Evolutionary conservation across 2,329 filamentous ascomycete species (phyloP), one percentile per base, ranked within the genome.

Genomic region (Cryphonectria carpinicola): DNA sequence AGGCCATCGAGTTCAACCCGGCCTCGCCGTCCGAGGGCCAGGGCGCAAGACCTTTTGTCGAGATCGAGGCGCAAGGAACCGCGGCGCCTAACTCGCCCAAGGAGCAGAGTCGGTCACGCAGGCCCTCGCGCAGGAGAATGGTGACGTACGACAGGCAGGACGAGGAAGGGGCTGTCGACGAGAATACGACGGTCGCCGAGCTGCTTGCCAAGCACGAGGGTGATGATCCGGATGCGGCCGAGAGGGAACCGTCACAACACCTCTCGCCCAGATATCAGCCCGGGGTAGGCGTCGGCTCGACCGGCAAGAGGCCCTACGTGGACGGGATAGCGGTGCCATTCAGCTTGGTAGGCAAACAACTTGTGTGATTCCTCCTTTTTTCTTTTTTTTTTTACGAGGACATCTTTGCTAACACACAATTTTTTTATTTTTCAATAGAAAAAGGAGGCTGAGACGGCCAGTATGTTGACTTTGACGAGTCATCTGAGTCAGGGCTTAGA

Each of bases 251-350:
- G 25, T 35, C 65, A 13, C 81, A 83, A 0, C 81, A 85, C 0
- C 81, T 83, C 41, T 85, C 84, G 11, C 80, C 83, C 0, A 39
- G 3, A 8, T 82, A 82, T 65, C 76, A 79, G 0, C 80, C 86
- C 61, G 80, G 84, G 73, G 82, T 88, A 0, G 87, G 86, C 0
- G 83, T 85, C 4, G 71, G 71, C 41, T 22, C 62, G 5, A 84
- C 85, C 0, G 87, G 87, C 6, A 92, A 90, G 76, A 83, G 92
- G 3, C 90, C 92, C 0, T 89, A 89, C 62, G 84, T 92, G 7
- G 89, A 88, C 28, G 90, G 91, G 0, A 87, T 94, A 37, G 91
- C 92, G 0, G 86, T 93, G 74, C 92, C 92, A 0, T 95, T 95
- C 76, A 92, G 88, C 70, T 79, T 95, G 19, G 61, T 64, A 64